These are phyloP conservation scores for Ustilago bromivora DNA, from an alignment of 1,284 basidiomycete species.

Conservation along the genomic window DNA sequence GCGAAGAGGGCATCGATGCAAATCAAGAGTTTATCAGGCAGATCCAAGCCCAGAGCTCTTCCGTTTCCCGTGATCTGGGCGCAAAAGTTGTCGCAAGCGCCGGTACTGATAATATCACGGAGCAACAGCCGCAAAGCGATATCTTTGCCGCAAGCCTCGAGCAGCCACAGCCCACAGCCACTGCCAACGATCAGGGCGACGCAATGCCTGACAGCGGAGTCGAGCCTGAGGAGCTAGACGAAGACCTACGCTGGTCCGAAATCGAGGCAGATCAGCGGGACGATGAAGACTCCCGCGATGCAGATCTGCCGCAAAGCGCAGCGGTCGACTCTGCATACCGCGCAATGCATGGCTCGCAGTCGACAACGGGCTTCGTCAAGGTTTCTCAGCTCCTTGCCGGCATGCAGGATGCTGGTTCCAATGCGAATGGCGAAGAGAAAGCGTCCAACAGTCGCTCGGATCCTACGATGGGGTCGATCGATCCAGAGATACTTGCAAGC, in stretches of 20 bases:
- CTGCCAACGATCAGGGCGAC: conserved; percentile 17
- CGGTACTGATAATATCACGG: not conserved
- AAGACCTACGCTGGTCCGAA: conserved; percentile 45
- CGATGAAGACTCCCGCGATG: conserved; percentile 4
- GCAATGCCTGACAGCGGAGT: conserved; percentile 40
- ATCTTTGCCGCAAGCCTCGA: not conserved
- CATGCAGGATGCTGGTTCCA: conserved; percentile 16
- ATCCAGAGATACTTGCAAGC: conserved; percentile 27
- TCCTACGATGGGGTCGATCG: conserved; percentile 13
- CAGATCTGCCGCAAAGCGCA: not conserved
- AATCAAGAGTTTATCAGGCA: conserved; percentile 4
- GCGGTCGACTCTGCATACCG: conserved; percentile 22
- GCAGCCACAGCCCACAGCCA: not conserved
- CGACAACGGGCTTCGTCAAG: conserved; percentile 39
- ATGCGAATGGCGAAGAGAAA: not conserved
- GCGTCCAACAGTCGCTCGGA: not conserved
- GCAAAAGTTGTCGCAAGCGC: not conserved
- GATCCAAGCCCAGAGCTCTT: not conserved
- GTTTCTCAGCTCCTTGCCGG: conserved; percentile 39
- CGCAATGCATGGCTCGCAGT: conserved; percentile 27
- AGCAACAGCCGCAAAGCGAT: not conserved
- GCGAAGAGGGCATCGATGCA: not conserved
- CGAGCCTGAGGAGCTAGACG: conserved; percentile 44
- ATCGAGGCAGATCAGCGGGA: conserved; percentile 16
- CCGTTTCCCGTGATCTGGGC: not conserved